phyloP scores from a whole-genome alignment of 208 protist species.

The Trypanosoma scelopori region DNA sequence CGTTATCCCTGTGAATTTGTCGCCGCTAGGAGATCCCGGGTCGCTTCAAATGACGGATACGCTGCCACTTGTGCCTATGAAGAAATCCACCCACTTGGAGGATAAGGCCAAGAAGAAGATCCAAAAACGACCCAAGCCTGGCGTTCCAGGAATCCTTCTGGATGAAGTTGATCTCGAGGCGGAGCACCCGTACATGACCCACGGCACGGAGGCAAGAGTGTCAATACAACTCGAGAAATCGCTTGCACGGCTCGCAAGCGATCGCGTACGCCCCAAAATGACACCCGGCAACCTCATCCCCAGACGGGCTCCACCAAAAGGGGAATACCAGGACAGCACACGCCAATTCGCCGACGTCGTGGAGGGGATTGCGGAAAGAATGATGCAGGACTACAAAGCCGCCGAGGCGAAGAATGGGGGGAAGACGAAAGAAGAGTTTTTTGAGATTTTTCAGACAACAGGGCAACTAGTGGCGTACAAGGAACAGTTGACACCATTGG shows the following conservation, averaged over 20 bases:
- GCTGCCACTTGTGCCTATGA: constrained; percentile 44
- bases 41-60: constrained; percentile 38
- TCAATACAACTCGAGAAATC: constrained; percentile 62
- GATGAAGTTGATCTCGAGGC: constrained; percentile 54
- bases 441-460: constrained; percentile 66
- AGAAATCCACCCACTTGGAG: constrained; percentile 9
- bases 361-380: constrained; percentile 24
- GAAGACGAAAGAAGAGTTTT: constrained; percentile 35
- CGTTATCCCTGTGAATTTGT: constrained; percentile 49
- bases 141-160: constrained; percentile 53
- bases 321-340: constrained; percentile 35
- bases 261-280: constrained; percentile 67
- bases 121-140: constrained; percentile 36
- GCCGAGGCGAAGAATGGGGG: constrained; percentile 5
- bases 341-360: constrained; percentile 27
- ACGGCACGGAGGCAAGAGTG: constrained; percentile 55
- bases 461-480: constrained; percentile 79
- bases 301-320: constrained; percentile 23
- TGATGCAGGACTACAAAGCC: constrained; percentile 32
- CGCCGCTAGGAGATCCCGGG: constrained; percentile 59
- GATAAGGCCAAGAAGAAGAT: constrained; percentile 35
- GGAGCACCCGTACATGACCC: constrained; percentile 74
- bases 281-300: constrained; percentile 80
- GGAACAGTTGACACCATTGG: constrained; percentile 62
- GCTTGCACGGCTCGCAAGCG: constrained; percentile 66